phyloP scores from a whole-genome alignment of 1,284 basidiomycete genomes.

The Sporisorium scitamineum region DNA sequence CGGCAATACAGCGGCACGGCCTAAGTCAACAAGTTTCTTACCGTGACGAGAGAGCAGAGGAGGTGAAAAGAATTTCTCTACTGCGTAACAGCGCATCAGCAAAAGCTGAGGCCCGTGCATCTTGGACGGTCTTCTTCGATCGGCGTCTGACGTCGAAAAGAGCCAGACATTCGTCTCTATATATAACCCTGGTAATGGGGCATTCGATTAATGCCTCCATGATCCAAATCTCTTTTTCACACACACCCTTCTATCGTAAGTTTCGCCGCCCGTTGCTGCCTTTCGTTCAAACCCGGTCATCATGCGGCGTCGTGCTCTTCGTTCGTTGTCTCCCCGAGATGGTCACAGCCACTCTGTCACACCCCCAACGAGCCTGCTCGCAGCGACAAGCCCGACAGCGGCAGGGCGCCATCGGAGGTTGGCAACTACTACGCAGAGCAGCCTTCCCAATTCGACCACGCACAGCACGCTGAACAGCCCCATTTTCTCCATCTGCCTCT shows the following conservation, averaged over 20 bases:
- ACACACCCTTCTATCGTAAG: background rate
- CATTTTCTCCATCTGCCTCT: conserved; percentile 1
- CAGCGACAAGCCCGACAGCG: background rate
- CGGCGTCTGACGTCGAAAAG: background rate
- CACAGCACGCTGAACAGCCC: conserved; percentile 7
- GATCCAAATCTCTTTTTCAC: background rate
- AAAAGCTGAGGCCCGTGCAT: background rate
- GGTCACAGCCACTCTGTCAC: background rate
- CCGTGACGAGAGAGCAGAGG: background rate
- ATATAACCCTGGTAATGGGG: too few species aligned
- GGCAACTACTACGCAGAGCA: background rate
- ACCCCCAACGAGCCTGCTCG: background rate
- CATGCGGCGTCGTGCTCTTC: conserved; percentile 6
- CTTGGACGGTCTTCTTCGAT: background rate
- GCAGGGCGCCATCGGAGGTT: background rate
- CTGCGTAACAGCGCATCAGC: background rate
- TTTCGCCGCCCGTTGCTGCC: background rate
- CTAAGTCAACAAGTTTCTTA: too few species aligned
- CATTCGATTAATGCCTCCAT: too few species aligned
- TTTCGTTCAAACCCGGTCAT: too few species aligned
- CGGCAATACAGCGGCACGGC: too few species aligned
- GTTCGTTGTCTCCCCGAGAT: background rate
- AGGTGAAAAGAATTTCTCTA: background rate
- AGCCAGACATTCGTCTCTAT: too few species aligned
- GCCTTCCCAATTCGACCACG: background rate